These are phyloP conservation scores for Sporothrix schenckii DNA, from an alignment of 2,329 filamentous ascomycete species.

Conservation along the genomic window DNA sequence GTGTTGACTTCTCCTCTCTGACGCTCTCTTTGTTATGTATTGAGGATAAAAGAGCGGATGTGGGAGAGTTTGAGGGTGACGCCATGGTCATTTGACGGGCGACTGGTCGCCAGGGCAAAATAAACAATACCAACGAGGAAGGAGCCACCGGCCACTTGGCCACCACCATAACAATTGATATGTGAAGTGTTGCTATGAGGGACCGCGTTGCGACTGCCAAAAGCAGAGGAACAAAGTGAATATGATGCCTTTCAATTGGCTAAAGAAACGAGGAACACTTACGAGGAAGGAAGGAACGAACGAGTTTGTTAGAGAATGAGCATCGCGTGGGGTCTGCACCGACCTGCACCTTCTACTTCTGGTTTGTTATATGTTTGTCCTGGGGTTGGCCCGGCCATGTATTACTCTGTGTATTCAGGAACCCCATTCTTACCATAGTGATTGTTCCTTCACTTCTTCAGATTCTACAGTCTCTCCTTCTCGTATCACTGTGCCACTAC, in stretches of 20 bases:
- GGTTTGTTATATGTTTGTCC: not conserved
- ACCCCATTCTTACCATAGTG: not conserved
- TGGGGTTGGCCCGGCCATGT: not conserved
- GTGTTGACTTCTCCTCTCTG: not conserved
- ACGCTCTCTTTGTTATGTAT: not conserved
- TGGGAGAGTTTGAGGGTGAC: not conserved
- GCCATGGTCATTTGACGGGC: constrained; percentile 7
- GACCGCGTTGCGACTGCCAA: not conserved
- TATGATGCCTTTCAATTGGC: not conserved
- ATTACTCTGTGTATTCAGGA: not conserved
- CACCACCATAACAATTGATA: not conserved
- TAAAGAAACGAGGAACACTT: not conserved
- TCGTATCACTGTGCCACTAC: not conserved
- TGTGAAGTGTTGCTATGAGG: not conserved
- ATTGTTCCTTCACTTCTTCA: not conserved
- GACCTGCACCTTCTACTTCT: constrained; percentile 27
- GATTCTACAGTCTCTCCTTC: not conserved
- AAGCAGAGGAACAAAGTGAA: not conserved
- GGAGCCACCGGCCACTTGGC: constrained; percentile 18
- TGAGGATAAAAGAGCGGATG: not conserved
- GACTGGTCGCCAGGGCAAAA: not conserved
- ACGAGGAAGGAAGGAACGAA: not conserved
- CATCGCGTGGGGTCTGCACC: constrained; percentile 3
- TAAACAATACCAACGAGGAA: constrained; percentile 24
- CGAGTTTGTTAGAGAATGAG: constrained; percentile 17